Evolutionary conservation across 2,329 filamentous ascomycete species (phyloP), one percentile per base, ranked within the genome.

Genomic region (Xylaria sp.): DNA sequence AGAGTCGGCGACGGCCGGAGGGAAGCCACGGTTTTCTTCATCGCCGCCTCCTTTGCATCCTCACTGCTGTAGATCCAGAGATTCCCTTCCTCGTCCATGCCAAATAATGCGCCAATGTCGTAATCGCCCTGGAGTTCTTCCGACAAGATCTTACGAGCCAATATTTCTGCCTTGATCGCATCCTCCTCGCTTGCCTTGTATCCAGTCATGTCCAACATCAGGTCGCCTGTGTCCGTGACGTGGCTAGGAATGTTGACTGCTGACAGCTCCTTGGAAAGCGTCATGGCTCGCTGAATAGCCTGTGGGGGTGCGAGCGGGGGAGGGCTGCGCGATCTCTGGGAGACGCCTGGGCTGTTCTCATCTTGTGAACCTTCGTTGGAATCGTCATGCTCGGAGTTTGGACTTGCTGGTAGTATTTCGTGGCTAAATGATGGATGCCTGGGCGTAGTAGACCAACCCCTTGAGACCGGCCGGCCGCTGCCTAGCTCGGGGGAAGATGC

Each of bases 41-140:
- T 88, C 26, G 93, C 93, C 6, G 90, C 89, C 65, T 94, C 89
- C 69, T 97, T 97, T 20, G 94, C 92, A 68, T 96, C 92, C 71
- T 97, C 92, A 65, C 92, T 97, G 74, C 92, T 94, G 76, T 99
- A 99, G 62, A 99, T 97, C 93, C 94, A 97, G n/a, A 99, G 80
- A 66, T 99, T 99, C 6, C 94, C 94, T 55, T 94, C 86, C 67
- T 96, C 92, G 68, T 99, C 94, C 41, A 94, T 93, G 11, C 92
- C 94, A 64, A 99, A 96, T 24, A 99, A 80, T 1, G 93, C 89
- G 5, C 94, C 94, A 64, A 99, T 96, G 69, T 99, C 94, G 71
- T 97, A 97, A 68, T 93, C 92, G 19, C 92, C 94, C 66, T 96
- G 90, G 13, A 97, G 76, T 73, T 97, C 93, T 69, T 99, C 92